Base-by-base conservation (phyloP, 2,329 filamentous ascomycete genomes). In the Berkeleyomyces basicola region DNA sequence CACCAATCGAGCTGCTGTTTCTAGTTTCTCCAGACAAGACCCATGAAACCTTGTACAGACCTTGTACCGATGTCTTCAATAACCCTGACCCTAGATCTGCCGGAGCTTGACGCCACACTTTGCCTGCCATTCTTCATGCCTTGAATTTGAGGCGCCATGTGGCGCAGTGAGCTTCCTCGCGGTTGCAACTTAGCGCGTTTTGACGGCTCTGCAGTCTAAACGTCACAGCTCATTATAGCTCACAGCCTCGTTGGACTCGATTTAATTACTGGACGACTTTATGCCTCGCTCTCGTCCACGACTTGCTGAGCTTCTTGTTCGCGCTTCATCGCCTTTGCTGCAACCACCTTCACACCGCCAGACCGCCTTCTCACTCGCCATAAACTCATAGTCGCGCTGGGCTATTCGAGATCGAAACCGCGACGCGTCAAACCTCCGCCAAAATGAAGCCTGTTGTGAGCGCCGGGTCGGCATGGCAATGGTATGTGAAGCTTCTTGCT, bases 371-470 rank as follows among this genome's bases (percentile, higher is more conserved):
- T 10, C 31, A 51, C 7, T 37, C 59, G 42, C 33, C 31, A 23
- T 55, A 37, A 33, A 46, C 36, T 33, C 16, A 46, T 60, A 31
- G 44, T 31, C n/a, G 43, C 61, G 31, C 42, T 23, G 0, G 44
- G 44, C 23, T 46, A 23, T 23, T 23, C 42, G 42, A 59, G 9
- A 63, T 59, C 23, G 23, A 23, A 23, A 16, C 31, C 33, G 31
- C 36, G 36, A 55, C 49, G 33, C 49, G 43, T 40, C 42, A 58
- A 36, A 33, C 42, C 14, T 2, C 59, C n/a, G 47, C 74, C 78
- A 82, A 70, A 71, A 96, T 96, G 91, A 96, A 96, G 85, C 91
- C 92, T 68, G 79, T 97, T 72, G 88, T 97, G 69, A 87, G 89
- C 72, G 86, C 90, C 68, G 82, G 91, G 77, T 91, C 95, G 77